Conservation (phyloP, 2,329 filamentous ascomycete species). For the Clarireedia homoeocarpa region DNA sequence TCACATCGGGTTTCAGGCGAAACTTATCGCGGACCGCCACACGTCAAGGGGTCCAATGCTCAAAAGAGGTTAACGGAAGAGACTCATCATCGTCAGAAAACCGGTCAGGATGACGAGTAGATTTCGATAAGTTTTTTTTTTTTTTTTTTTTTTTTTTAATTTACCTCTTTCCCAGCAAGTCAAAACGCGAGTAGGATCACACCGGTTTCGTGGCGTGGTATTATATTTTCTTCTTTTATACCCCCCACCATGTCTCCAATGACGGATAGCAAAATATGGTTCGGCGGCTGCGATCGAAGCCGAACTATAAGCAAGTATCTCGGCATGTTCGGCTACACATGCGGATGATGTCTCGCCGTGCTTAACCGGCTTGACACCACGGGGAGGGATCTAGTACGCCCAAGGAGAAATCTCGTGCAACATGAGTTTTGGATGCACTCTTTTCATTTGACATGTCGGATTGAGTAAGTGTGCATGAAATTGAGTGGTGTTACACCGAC, state of each 20-base stretch:
- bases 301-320: not conserved
- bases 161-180: not conserved
- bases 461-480: constrained; percentile 1
- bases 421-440: not conserved
- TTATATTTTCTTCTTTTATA: not conserved
- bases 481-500: constrained; percentile 6
- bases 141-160: not conserved
- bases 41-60: not conserved
- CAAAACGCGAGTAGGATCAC: constrained; percentile 1
- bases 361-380: not conserved
- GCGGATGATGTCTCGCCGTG: constrained; percentile 1
- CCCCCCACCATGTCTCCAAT: not conserved
- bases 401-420: not conserved
- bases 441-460: not conserved
- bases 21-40: not conserved
- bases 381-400: constrained; percentile 1
- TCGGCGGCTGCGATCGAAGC: not conserved
- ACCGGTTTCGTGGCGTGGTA: not conserved
- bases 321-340: constrained; percentile 1
- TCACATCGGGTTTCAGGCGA: constrained; percentile 7
- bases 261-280: not conserved
- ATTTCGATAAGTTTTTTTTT: not conserved
- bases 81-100: not conserved
- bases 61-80: not conserved
- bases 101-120: not conserved